phyloP scores from a whole-genome alignment of 202 grass and related monocot species.

The Brachypodium distachyon region DNA sequence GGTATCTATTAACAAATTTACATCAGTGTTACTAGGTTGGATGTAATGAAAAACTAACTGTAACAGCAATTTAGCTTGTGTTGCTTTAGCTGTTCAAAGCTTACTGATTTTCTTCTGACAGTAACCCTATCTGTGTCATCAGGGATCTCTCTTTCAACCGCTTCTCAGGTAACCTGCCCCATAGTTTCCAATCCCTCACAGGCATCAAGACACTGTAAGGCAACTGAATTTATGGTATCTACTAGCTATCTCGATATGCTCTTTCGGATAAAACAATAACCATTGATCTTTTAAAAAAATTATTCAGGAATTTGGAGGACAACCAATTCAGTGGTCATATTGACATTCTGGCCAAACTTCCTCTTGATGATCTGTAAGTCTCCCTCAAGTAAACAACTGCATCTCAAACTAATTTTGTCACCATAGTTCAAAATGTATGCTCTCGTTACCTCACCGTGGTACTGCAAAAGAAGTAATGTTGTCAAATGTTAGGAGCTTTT shows the following conservation, averaged over 20 bases:
- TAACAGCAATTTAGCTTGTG: neutral
- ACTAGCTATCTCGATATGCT: neutral
- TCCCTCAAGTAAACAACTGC: conserved; percentile 9
- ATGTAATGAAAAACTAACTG: neutral
- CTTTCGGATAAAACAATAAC: conserved; percentile 10
- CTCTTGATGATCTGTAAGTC: conserved; percentile 88
- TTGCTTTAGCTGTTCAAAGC: neutral
- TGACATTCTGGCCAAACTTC: conserved; percentile 59
- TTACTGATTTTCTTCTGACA: neutral
- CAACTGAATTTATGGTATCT: conserved; percentile 16
- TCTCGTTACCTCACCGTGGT: neutral
- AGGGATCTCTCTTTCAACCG: conserved; percentile 96
- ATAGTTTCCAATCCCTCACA: conserved; percentile 60
- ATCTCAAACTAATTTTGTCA: neutral
- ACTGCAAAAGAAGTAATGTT: neutral
- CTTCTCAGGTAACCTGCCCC: conserved; percentile 75
- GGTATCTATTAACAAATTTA: neutral
- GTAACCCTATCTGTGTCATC: conserved; percentile 6
- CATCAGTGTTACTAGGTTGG: neutral
- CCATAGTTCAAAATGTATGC: neutral
- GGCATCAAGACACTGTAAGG: conserved; percentile 72
- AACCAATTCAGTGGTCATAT: conserved; percentile 89
- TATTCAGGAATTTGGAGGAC: conserved; percentile 68
- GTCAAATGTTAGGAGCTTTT: neutral
- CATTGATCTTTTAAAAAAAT: conserved; percentile 9